These are phyloP conservation scores for Striga hermonthica DNA, from an alignment of 305 asterid genomes.

Conservation along the genomic window DNA sequence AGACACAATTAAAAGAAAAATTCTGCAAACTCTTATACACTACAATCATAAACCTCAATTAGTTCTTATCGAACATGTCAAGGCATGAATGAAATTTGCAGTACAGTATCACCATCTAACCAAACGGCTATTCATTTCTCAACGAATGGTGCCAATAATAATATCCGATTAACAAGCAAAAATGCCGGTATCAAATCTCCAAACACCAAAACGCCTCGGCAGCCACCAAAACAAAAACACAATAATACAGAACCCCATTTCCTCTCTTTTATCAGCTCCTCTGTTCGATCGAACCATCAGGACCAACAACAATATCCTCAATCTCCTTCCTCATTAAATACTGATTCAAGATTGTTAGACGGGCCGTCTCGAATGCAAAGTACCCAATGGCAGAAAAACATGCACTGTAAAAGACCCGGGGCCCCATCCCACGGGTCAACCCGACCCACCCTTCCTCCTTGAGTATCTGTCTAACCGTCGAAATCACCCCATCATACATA, in stretches of 20 bases:
- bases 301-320: slow-evolving; percentile 33
- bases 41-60: no score
- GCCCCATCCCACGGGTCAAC: slow-evolving; percentile 90
- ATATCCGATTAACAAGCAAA: neutral
- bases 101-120: neutral
- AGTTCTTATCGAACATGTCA: slow-evolving; percentile 21
- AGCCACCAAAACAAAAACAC: no score
- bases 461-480: slow-evolving; percentile 71
- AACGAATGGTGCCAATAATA: neutral
- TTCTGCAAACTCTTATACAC: no score
- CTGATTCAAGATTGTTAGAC: slow-evolving; percentile 69
- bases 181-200: neutral
- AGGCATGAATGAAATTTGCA: neutral
- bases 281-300: slow-evolving; percentile 30
- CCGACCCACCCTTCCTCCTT: slow-evolving; percentile 96
- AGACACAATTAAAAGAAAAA: no score
- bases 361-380: slow-evolving; percentile 92
- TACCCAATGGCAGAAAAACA: slow-evolving; percentile 92
- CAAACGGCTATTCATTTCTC: slow-evolving; percentile 3
- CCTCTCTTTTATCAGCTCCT: slow-evolving; percentile 26
- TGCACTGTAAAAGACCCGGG: slow-evolving; percentile 88
- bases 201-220: slow-evolving; percentile 9
- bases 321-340: slow-evolving; percentile 65
- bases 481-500: slow-evolving; percentile 53
- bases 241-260: no score